Percentiles rank a stretch among this genome's conserved stretches.
Conservation (phyloP, 306 rosid species). For the Vigna hirtella region DNA sequence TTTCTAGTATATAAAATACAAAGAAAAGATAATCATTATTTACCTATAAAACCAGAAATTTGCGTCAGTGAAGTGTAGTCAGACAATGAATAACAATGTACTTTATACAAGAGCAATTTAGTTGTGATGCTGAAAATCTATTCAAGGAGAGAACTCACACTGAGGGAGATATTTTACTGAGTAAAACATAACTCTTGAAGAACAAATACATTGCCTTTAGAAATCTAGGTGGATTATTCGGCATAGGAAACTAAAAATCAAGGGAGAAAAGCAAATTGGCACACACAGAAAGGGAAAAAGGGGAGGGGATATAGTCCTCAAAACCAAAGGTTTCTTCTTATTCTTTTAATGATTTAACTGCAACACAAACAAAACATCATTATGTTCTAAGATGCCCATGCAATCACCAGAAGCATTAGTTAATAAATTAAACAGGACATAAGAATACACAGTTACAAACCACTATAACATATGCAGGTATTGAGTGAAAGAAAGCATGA, state of each 20-base stretch:
- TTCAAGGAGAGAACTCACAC: slow-evolving; percentile 7
- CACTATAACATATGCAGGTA: background rate
- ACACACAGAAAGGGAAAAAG: background rate
- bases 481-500: background rate
- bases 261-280: background rate
- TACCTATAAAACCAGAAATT: background rate
- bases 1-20: background rate
- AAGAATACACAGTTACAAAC: background rate
- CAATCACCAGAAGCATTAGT: background rate
- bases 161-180: background rate
- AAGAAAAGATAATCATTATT: background rate
- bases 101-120: background rate
- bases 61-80: background rate
- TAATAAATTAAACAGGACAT: background rate
- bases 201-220: background rate
- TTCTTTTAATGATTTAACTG: background rate
- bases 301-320: background rate
- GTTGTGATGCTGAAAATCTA: background rate
- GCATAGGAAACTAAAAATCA: background rate
- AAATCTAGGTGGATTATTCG: too few species aligned
- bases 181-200: slow-evolving; percentile 16
- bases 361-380: background rate
- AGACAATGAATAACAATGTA: background rate
- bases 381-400: background rate
- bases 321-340: background rate